Evolutionary conservation across 257 asterid species (phyloP).

Genomic region (Fraxinus americana): DNA sequence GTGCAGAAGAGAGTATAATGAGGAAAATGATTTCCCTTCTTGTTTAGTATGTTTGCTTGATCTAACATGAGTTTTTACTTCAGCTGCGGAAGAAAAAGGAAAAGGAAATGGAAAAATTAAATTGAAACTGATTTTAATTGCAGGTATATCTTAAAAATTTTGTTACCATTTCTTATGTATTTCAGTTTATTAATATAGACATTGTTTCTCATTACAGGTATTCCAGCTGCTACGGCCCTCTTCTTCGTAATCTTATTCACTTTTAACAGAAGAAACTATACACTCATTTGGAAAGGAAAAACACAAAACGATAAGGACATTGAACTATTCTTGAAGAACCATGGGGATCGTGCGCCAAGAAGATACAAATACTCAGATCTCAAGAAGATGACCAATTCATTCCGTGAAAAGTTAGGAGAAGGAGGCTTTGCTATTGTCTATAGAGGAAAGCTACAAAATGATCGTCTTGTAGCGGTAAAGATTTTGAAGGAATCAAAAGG

Average conservation of each 20-base stretch:
- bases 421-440: constrained; percentile 32
- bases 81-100: neutral
- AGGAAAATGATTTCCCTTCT: too few species aligned
- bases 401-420: constrained; percentile 30
- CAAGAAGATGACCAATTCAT: constrained; percentile 22
- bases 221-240: neutral
- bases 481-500: constrained; percentile 27
- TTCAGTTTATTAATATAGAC: neutral
- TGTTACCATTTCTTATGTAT: neutral
- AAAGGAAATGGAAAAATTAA: neutral
- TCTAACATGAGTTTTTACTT: neutral
- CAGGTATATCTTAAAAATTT: neutral
- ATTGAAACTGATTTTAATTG: neutral
- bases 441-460: constrained; percentile 24
- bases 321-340: neutral
- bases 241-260: neutral
- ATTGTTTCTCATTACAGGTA: neutral
- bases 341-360: constrained; percentile 1
- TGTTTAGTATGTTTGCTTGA: neutral
- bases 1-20: too few species aligned
- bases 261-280: neutral
- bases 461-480: constrained; percentile 32
- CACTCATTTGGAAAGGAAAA: neutral
- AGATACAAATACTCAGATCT: neutral
- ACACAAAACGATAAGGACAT: neutral